phyloP scores from a whole-genome alignment of 345 rosid species.

The Eucalyptus caleyi region DNA sequence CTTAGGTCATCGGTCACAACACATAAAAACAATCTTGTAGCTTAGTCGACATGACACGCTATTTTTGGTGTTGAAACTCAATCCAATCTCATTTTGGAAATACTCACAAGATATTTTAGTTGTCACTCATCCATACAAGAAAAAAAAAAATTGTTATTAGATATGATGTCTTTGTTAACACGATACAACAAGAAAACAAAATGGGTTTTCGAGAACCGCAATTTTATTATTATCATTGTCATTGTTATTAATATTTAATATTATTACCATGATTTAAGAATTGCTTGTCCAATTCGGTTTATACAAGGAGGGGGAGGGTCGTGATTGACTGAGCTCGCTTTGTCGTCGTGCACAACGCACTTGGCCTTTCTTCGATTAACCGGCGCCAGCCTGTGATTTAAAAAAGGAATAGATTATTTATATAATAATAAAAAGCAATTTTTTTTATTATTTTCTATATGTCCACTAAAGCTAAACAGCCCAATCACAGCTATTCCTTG shows the following conservation, averaged over 20 bases:
- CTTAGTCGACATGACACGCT: not conserved
- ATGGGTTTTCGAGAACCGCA: not conserved
- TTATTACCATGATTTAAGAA: not conserved
- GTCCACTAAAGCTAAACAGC: too few relatives aligned
- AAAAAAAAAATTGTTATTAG: not conserved
- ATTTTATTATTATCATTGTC: not conserved
- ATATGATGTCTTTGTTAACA: not conserved
- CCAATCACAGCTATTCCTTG: not conserved
- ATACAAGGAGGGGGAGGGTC: not conserved
- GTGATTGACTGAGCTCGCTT: not conserved
- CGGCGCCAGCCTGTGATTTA: not conserved
- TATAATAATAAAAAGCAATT: not conserved
- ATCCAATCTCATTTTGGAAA: not conserved
- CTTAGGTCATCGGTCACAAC: not conserved
- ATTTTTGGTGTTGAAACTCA: not conserved
- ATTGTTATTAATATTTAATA: not conserved
- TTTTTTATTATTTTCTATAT: not conserved
- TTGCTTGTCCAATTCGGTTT: not conserved
- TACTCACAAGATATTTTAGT: not conserved
- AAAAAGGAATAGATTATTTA: not conserved
- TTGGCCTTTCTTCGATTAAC: not conserved
- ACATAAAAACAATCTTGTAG: not conserved
- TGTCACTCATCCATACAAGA: not conserved
- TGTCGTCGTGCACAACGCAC: not conserved
- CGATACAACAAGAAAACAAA: not conserved